Evolutionary conservation across 108 stramenopile genomes (phyloP).

Genomic region (Nannochloropsis oceanica): DNA sequence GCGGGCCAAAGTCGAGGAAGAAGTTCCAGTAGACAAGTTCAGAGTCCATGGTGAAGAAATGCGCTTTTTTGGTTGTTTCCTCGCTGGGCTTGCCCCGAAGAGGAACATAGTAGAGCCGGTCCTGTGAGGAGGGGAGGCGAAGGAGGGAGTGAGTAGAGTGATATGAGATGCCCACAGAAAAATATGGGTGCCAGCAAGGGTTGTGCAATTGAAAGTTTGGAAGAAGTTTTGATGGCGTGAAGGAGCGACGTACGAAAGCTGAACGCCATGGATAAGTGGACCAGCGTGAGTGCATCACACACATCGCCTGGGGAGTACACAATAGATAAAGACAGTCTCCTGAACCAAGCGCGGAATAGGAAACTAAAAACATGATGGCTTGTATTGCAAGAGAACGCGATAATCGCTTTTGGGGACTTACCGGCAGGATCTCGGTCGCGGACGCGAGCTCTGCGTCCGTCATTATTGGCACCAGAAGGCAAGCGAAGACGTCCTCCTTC

Average conservation of each 20-base stretch:
- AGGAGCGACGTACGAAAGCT: no score
- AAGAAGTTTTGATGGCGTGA: no score
- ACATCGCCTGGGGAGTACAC: not conserved
- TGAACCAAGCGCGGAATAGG: not conserved
- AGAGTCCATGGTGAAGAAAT: slow-evolving; percentile 75
- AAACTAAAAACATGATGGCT: no score
- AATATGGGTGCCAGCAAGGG: no score
- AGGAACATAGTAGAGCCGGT: slow-evolving; percentile 37
- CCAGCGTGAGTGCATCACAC: not conserved
- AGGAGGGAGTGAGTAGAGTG: not conserved
- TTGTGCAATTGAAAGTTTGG: no score
- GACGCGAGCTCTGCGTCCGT: not conserved
- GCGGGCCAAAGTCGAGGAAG: slow-evolving; percentile 97
- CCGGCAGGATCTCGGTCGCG: not conserved
- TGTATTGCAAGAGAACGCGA: no score
- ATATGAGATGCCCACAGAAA: no score
- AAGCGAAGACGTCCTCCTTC: not conserved
- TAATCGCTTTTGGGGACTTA: not conserved
- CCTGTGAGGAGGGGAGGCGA: slow-evolving; percentile 11
- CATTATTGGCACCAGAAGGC: not conserved
- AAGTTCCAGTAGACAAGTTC: slow-evolving; percentile 97
- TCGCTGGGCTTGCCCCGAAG: slow-evolving; percentile 11
- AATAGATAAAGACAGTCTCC: not conserved
- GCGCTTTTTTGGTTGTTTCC: slow-evolving; percentile 1
- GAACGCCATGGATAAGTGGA: no score